Evolutionary conservation across 345 rosid species (phyloP), one percentile per base, ranked within the genome.

Genomic region (Cardiospermum halicacabum): DNA sequence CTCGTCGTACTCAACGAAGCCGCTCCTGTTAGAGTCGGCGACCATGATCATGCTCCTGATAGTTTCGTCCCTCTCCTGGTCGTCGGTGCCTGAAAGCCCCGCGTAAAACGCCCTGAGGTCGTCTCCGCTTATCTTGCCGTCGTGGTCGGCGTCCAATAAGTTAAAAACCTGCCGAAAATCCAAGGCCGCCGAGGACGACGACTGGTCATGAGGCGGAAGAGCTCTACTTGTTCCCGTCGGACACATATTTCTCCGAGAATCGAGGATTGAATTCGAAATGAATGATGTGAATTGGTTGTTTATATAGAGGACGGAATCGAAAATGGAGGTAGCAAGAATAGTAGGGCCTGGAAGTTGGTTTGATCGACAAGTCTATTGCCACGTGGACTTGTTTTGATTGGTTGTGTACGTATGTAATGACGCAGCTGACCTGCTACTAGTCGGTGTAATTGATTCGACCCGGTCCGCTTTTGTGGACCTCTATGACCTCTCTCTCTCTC

Each of bases 1-100:
- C 57, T 92, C 98, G 0, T 85, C 91, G 63, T 87, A 92, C 76
- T 84, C 85, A 15, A 93, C 98, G 83, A 81, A 93, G 0, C 97
- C 97, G 62, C 88, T 85, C 27, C 66, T 74, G 77, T 93, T 82
- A 28, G 66, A 74, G 71, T 93, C 98, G 10, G 96, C 98, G 1
- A 76, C 80, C 0, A 89, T 73, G 24, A 93, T 93, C 98, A 90
- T 93, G 11, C 87, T 50, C 32, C 76, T 83, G 40, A 92, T 88
- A 26, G 64, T 60, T 21, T 80, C 89, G 6, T 84, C 80, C 5
- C 78, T 85, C 8, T 66, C 54, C 0, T 3, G 81, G 15, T 42
- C 43, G 7, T 36, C 53, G 13, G 4, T 30, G 5, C 13, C 27
- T 1, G 76, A 31, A 18, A 72, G 51, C 5, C 83, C 92, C 0